Evolutionary conservation across 2,329 filamentous ascomycete genomes (phyloP).

Genomic region (Xylaria sp.): DNA sequence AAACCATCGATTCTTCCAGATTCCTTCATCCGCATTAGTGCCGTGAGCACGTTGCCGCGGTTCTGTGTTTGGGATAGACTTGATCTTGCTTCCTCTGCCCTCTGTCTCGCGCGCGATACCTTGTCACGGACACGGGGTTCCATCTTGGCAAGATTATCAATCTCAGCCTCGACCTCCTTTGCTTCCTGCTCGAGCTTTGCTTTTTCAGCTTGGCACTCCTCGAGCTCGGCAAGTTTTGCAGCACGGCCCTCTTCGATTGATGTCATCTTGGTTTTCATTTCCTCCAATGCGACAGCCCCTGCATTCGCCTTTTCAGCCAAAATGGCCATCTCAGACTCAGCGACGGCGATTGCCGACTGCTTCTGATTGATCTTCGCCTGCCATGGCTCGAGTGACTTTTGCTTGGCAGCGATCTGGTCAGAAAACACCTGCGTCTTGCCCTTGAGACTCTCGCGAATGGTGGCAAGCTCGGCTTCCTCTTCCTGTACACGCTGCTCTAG

Average conservation of each 20-base stretch:
- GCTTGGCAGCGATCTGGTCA: conserved; percentile 89
- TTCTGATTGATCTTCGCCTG: conserved; percentile 97
- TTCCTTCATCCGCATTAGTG: conserved; percentile 93
- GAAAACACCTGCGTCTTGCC: conserved; percentile 96
- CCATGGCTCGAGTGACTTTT: conserved; percentile 96
- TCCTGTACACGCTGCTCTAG: conserved; percentile 80
- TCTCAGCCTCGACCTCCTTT: conserved; percentile 75
- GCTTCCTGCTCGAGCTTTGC: conserved; percentile 78
- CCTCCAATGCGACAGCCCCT: conserved; percentile 83
- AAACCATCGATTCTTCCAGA: conserved; percentile 98
- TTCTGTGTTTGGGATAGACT: conserved; percentile 91
- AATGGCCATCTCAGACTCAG: conserved; percentile 93
- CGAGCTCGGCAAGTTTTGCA: conserved; percentile 78
- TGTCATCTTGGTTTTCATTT: conserved; percentile 82
- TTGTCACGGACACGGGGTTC: conserved; percentile 86
- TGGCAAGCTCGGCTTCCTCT: conserved; percentile 84
- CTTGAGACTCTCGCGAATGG: conserved; percentile 88
- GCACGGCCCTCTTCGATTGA: conserved; percentile 77
- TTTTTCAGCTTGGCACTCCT: conserved; percentile 79
- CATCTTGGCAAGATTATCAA: conserved; percentile 76
- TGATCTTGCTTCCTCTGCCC: conserved; percentile 93
- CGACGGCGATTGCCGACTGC: conserved; percentile 91
- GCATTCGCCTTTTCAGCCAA: conserved; percentile 89
- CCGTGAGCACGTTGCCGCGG: conserved; percentile 90
- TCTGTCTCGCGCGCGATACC: conserved; percentile 89